Percentiles rank a stretch among this genome's conserved stretches.
Conservation (phyloP, 208 protist species). For the Leishmania martiniquensis region DNA sequence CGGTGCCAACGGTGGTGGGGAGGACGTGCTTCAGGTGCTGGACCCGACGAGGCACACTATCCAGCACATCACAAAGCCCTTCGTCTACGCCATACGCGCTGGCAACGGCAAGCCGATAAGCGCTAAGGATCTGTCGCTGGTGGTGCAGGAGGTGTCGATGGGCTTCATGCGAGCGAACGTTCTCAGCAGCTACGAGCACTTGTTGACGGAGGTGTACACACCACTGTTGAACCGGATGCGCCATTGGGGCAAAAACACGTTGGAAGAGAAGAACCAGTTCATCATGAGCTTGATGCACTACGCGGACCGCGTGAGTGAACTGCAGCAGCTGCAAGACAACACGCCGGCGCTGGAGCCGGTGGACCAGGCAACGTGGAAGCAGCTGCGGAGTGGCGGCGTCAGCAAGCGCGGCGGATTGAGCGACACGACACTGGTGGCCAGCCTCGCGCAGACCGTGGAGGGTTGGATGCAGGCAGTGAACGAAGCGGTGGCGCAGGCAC, state of each 20-base stretch:
- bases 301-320: conserved; percentile 88
- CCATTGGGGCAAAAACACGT: conserved; percentile 91
- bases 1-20: conserved; percentile 9
- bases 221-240: conserved; percentile 84
- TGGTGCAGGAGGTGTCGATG: conserved; percentile 88
- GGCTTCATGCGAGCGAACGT: conserved; percentile 85
- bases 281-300: conserved; percentile 86
- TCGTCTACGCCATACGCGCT: conserved; percentile 80
- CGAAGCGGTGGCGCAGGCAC: conserved; percentile 65
- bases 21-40: conserved; percentile 75
- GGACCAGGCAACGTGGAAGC: conserved; percentile 71
- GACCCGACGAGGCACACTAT: conserved; percentile 66
- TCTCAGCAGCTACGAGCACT: conserved; percentile 85
- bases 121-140: conserved; percentile 73
- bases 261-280: conserved; percentile 84
- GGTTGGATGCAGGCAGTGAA: conserved; percentile 78
- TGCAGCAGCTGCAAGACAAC: conserved; percentile 88
- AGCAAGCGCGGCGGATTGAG: conserved; percentile 80
- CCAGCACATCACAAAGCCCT: conserved; percentile 71
- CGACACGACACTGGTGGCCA: conserved; percentile 74
- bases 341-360: conserved; percentile 59
- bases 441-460: conserved; percentile 71
- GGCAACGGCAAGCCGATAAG: conserved; percentile 66
- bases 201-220: conserved; percentile 93
- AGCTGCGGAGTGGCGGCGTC: conserved; percentile 75